These are phyloP conservation scores for Lithohypha guttulata DNA, from an alignment of 2,329 filamentous ascomycete genomes.

Conservation along the genomic window DNA sequence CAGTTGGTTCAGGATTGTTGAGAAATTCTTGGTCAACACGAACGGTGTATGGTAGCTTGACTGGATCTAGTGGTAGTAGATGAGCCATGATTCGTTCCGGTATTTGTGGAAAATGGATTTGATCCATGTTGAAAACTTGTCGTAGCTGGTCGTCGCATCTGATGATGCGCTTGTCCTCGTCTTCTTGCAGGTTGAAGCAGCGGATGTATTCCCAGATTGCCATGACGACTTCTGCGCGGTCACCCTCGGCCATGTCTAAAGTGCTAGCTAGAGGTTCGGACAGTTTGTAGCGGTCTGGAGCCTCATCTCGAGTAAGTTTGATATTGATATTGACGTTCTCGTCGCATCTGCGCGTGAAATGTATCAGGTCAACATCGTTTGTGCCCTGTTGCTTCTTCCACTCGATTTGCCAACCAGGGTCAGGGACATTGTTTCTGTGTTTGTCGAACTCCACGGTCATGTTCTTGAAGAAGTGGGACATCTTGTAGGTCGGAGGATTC, in stretches of 20 bases:
- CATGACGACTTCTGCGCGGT: conserved; percentile 77
- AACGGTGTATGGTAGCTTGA: conserved; percentile 83
- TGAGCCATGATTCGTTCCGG: conserved; percentile 70
- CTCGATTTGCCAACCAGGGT: conserved; percentile 48
- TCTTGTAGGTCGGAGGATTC: conserved; percentile 24
- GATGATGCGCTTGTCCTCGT: conserved; percentile 88
- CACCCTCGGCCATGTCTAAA: conserved; percentile 76
- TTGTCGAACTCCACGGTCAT: conserved; percentile 44
- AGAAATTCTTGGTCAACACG: conserved; percentile 80
- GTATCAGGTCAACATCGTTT: conserved; percentile 77
- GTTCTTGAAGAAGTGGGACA: conserved; percentile 42
- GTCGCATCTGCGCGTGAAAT: conserved; percentile 84
- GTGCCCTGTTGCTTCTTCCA: conserved; percentile 71
- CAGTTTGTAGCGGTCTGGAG: conserved; percentile 71
- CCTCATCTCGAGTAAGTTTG: conserved; percentile 73
- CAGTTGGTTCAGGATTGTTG: conserved; percentile 58
- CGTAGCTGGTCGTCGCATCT: conserved; percentile 76
- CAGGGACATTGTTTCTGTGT: conserved; percentile 29
- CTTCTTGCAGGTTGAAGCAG: conserved; percentile 74
- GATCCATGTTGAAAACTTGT: conserved; percentile 54
- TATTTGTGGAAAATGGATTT: conserved; percentile 75
- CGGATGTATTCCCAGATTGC: conserved; percentile 94
- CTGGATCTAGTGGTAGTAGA: conserved; percentile 65
- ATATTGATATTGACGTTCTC: conserved; percentile 87
- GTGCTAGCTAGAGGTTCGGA: conserved; percentile 71